Base-by-base conservation (phyloP, 108 stramenopile genomes). In the Skeletonema tropicum region DNA sequence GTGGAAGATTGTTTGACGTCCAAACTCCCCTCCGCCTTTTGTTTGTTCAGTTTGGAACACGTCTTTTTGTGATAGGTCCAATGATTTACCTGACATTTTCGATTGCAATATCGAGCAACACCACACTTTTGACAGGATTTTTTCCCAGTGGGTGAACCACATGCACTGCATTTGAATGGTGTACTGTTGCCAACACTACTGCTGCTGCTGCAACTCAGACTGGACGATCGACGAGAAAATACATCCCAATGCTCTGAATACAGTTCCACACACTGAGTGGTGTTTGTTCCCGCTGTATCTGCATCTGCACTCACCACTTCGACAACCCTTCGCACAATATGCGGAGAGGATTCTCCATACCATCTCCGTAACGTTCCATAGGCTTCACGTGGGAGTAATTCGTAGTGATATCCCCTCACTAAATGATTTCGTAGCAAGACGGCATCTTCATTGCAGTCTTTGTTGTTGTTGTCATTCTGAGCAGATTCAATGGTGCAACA, bases 341-440 rank as follows among this genome's bases (percentile, higher is more conserved):
- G 68, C 1, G 86, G 83, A n/a, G 88, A 82, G 10, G 48, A 38
- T 76, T 94, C 92, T 19, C 89, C 87, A 75, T 94, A 90, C 93
- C 93, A 94, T 2, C 73, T 62, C 41, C 80, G 70, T 11, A 94
- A 58, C 5, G 90, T 90, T 30, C 58, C 66, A 66, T 90, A 94
- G 17, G 90, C 89, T 79, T 94, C 93, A 39, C 93, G 80, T 9
- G 93, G 89, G 23, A 94, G 45, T 17, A 91, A 49, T 83, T 94
- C 93, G 67, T 79, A 94, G 48, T 94, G 89, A 84, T 92, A 81
- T n/a, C 93, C 90, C 67, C 93, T 84, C 9, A 90, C 87, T 59
- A 94, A 69, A 64, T 90, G 83, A 17, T 83, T 76, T 73, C 64
- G 57, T 3, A 92, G 48, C 10, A 62, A 52, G 21, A 63, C 57